Percentiles rank a stretch among this genome's conserved stretches.
These are phyloP conservation scores for Rhizopogon sp. DNA, from an alignment of 768 basidiomycete species.

Conservation along the genomic window DNA sequence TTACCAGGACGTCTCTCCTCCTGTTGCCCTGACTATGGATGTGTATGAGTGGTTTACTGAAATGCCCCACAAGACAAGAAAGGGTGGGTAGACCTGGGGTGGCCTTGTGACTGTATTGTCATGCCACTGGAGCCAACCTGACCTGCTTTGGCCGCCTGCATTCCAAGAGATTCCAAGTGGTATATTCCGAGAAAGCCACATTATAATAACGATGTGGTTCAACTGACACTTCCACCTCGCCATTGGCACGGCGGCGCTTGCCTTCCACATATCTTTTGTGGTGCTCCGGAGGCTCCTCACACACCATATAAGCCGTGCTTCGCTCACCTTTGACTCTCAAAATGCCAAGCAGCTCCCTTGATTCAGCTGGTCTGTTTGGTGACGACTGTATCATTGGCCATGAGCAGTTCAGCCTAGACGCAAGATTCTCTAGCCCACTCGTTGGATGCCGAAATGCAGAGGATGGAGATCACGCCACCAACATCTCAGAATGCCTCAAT, in stretches of 20 bases:
- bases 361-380: neutral
- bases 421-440: neutral
- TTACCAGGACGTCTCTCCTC: too few relatives aligned
- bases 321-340: neutral
- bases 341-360: neutral
- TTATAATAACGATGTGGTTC: neutral
- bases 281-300: neutral
- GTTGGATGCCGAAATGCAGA: neutral
- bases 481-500: neutral
- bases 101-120: neutral
- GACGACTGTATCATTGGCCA: neutral
- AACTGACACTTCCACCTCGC: neutral
- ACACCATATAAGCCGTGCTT: neutral
- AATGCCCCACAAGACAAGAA: neutral
- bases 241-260: neutral
- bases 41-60: neutral
- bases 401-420: neutral
- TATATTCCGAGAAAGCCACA: neutral
- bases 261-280: too few relatives aligned
- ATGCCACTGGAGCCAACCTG: neutral
- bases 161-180: slow-evolving; percentile 2
- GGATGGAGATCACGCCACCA: neutral
- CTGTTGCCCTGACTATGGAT: too few relatives aligned
- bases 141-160: neutral
- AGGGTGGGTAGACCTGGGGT: neutral